A percentile compares a stretch with the other conserved stretches of the same genome.
Conservation (phyloP, 306 rosid species). For the cucumber (Cucumis sativus) region DNA sequence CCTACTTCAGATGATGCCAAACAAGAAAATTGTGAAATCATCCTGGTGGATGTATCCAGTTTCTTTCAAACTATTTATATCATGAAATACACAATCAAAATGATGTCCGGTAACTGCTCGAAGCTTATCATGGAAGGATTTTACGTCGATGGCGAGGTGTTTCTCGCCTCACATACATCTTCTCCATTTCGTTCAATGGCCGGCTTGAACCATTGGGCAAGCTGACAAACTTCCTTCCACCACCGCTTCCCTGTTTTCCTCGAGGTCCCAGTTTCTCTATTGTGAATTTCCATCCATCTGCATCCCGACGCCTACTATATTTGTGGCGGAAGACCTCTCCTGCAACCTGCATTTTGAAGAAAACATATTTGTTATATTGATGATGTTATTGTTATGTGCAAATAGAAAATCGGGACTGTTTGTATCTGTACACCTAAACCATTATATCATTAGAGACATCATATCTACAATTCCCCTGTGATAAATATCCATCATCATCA, state of each 20-base stretch:
- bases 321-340: conserved; percentile 82
- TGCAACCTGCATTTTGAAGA: conserved; percentile 38
- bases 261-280: conserved; percentile 72
- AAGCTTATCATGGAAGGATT: conserved; percentile 52
- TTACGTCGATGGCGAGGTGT: conserved; percentile 68
- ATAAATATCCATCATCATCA: too few relatives aligned
- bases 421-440: too few relatives aligned
- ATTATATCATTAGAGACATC: too few relatives aligned
- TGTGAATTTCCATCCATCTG: conserved; percentile 66
- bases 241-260: conserved; percentile 77
- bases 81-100: not conserved
- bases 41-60: not conserved
- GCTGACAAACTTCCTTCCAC: conserved; percentile 88
- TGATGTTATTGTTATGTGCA: not conserved
- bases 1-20: not conserved
- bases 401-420: not conserved
- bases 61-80: not conserved
- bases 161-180: conserved; percentile 74
- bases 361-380: not conserved
- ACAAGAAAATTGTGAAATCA: not conserved
- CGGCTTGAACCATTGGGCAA: conserved; percentile 81
- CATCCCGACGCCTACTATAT: conserved; percentile 61
- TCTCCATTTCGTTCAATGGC: conserved; percentile 73
- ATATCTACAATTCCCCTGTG: too few relatives aligned
- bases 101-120: not conserved